Percentiles rank a stretch among this genome's conserved stretches.
phyloP scores from a whole-genome alignment of 441 rosid species.

The Euphorbia corollata region DNA sequence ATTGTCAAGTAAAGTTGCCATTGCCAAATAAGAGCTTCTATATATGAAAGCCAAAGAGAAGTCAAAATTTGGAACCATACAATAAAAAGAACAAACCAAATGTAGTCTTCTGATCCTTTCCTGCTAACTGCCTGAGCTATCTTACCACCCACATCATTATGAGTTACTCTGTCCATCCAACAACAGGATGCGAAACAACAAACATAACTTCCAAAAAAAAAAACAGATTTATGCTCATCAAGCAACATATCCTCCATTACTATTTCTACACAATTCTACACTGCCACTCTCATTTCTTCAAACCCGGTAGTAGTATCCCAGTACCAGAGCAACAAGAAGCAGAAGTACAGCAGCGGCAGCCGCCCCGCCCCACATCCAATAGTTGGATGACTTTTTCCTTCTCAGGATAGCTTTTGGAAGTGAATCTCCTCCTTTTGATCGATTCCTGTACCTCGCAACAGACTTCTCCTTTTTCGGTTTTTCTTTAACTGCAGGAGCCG shows the following conservation, averaged over 20 bases:
- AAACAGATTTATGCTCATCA: neutral
- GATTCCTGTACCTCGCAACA: conserved; percentile 35
- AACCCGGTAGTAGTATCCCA: conserved; percentile 35
- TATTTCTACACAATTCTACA: conserved; percentile 7
- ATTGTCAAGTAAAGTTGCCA: neutral
- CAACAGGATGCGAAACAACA: conserved; percentile 36
- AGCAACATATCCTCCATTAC: conserved; percentile 19
- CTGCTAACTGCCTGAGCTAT: conserved; percentile 19
- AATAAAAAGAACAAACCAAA: conserved; percentile 1
- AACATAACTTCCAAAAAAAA: conserved; percentile 7
- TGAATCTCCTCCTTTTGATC: conserved; percentile 42
- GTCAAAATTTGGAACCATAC: too few relatives aligned
- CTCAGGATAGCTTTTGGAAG: conserved; percentile 60
- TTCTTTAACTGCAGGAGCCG: conserved; percentile 32
- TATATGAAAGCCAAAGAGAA: too few relatives aligned
- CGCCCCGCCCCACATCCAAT: conserved; percentile 61
- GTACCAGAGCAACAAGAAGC: conserved; percentile 32
- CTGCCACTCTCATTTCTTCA: conserved; percentile 16
- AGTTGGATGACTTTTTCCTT: conserved; percentile 59
- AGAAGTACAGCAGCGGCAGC: conserved; percentile 29
- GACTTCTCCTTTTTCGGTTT: conserved; percentile 39
- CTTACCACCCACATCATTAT: conserved; percentile 25
- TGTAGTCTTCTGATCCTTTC: conserved; percentile 1
- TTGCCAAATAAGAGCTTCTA: neutral
- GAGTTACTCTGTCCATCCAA: conserved; percentile 41